Percentiles rank a stretch among this genome's conserved stretches.
These are phyloP conservation scores for Tuctoria greenei DNA, from an alignment of 176 grass and related monocot species.

Conservation along the genomic window DNA sequence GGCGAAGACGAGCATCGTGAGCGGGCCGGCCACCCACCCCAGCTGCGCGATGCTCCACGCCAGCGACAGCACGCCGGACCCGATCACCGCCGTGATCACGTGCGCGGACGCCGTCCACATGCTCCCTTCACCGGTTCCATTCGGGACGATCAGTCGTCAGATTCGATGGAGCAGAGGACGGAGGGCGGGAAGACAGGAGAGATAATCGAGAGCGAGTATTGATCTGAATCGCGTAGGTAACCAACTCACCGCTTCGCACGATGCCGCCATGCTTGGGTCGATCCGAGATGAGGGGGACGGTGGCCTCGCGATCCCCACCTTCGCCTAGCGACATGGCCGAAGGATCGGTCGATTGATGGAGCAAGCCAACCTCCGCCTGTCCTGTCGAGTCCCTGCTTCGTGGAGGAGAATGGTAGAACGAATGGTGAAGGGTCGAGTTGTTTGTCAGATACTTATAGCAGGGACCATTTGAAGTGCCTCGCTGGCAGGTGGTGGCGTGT, in stretches of 20 bases:
- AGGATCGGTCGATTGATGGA: not conserved
- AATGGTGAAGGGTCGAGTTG: not conserved
- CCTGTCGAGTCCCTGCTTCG: not conserved
- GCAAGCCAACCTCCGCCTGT: not conserved
- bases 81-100: slow-evolving; percentile 93
- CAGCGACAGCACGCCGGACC: slow-evolving; percentile 86
- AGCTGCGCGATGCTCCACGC: slow-evolving; percentile 96
- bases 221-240: not conserved
- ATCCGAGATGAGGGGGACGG: slow-evolving; percentile 42
- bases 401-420: not conserved
- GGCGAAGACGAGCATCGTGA: slow-evolving; percentile 75
- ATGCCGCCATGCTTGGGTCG: slow-evolving; percentile 19
- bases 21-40: slow-evolving; percentile 85
- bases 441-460: not conserved
- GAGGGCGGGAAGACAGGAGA: too few species aligned
- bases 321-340: slow-evolving; percentile 46
- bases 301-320: slow-evolving; percentile 14
- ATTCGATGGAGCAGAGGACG: not conserved
- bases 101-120: slow-evolving; percentile 89
- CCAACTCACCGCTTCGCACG: slow-evolving; percentile 35
- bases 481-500: slow-evolving; percentile 13
- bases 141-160: not conserved
- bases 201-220: too few species aligned
- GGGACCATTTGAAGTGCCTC: slow-evolving; percentile 8
- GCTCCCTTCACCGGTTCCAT: slow-evolving; percentile 44